Conservation (phyloP, 257 asterid genomes). For the Petunia secreta region DNA sequence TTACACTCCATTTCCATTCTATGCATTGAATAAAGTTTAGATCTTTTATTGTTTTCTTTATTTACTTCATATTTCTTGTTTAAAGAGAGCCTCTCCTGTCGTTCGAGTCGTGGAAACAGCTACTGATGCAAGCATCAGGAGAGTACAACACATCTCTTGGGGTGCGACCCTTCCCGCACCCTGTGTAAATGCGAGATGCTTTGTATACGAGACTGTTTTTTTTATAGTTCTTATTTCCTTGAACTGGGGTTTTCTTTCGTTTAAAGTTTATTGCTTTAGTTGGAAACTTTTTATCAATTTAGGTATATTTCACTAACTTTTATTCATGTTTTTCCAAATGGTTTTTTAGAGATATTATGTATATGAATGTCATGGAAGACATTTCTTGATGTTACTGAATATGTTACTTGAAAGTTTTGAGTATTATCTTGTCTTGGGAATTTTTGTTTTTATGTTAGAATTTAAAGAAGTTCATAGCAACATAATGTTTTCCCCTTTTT, state of each 20-base stretch:
- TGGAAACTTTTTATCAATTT: not conserved
- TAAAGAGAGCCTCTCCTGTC: too few species aligned
- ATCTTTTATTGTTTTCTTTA: conserved; percentile 29
- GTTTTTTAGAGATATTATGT: conserved; percentile 29
- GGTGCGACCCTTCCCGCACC: too few species aligned
- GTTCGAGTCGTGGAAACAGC: too few species aligned
- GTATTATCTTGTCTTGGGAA: conserved; percentile 22
- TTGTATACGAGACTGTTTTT: too few species aligned
- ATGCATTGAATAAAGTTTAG: conserved; percentile 45
- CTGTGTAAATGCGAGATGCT: too few species aligned
- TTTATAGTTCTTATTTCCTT: conserved; percentile 2
- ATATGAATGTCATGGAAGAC: too few species aligned
- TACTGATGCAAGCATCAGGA: too few species aligned
- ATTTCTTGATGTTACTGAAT: too few species aligned
- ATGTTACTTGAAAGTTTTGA: too few species aligned
- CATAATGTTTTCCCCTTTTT: conserved; percentile 11
- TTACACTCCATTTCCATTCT: conserved; percentile 37
- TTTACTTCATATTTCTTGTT: not conserved
- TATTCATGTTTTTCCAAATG: conserved; percentile 31
- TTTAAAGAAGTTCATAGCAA: not conserved
- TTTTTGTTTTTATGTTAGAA: conserved; percentile 30
- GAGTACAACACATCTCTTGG: too few species aligned
- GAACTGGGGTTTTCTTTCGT: conserved; percentile 40
- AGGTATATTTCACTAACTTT: not conserved
- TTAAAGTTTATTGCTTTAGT: conserved; percentile 44